Evolutionary conservation across 2,329 filamentous ascomycete genomes (phyloP), one percentile per base, ranked within the genome.

Genomic region (Bipolaris cookei): DNA sequence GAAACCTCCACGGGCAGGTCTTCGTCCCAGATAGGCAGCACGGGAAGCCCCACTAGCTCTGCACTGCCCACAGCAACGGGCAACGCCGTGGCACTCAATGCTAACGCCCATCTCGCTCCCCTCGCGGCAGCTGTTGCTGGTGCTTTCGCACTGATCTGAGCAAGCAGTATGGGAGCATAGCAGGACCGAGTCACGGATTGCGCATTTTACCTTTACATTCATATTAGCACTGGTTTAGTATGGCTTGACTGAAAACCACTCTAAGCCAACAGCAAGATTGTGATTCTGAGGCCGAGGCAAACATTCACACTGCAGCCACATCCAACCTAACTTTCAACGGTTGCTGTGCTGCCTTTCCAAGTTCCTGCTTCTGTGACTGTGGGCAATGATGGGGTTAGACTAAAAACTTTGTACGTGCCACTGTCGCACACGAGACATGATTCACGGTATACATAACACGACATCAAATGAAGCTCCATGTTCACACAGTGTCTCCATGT

Each of bases 91-190:
- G 52, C 63, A 11, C 54, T 58, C 14, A 51, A 58, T n/a, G 46
- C 63, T 10, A 56, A 61, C 44, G 56, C 52, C 23, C 54, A 64
- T 18, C 60, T 50, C 16, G 42, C 50, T n/a, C 25, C 63, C 1
- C 54, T 64, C 11, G 34, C 61, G 23, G 50, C 69, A 35, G 67
- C 64, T 1, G 32, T 69, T 25, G 66, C 61, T 23, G 68, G 69
- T 54, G 65, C 64, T 13, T 67, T 71, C 54, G 63, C 66, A 39
- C 54, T 74, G 39, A 46, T 71, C 16, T 74, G 52, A 51, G 30
- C 13, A 4, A 25, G 13, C 14, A 25, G 34, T 25, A 28, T 10
- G 21, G 3, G 7, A 23, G 49, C 11, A 32, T 14, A 7, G 6
- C 10, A n/a, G 21, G 21, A 13, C 21, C n/a, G 14, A 42, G 21